Evolutionary conservation across 2,329 filamentous ascomycete species (phyloP), one percentile per base, ranked within the genome.

Genomic region (Penicillium palitans): DNA sequence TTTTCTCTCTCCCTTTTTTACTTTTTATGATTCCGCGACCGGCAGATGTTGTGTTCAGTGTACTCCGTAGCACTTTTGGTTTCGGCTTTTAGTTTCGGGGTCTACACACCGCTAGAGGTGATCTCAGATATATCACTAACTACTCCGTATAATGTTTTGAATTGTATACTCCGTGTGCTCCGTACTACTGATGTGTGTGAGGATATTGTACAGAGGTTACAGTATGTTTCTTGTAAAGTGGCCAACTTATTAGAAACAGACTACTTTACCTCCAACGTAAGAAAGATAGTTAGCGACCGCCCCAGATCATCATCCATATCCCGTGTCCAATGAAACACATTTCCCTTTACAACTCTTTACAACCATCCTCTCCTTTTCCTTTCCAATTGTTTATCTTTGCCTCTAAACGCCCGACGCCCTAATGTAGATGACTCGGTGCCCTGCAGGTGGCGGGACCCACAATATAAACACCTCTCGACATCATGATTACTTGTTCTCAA

Each of bases 361-460:
- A 44, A 44, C 24, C 6, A 25, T 25, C 15, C 0, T 44, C 8
- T 27, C 15, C 24, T 44, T 17, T n/a, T 13, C 31, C 1, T 44
- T 27, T 12, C 10, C 21, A 37, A 37, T 42, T 33, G 37, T 42
- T 21, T 21, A 15, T 27, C 29, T 31, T 31, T 39, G 47, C 54
- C 41, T 46, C 54, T 55, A 10, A 44, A 37, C 46, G 53, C 53
- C 53, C 29, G 19, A 51, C 29, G 19, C 13, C 19, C 19, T 33
- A 41, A 57, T 37, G 42, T 35, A 40, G 42, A 53, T 35, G 35
- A 31, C 31, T 48, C n/a, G 47, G 33, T 57, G 52, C 44, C 52
- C 57, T 61, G 55, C 62, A 64, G 47, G 60, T 63, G 60, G 64
- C 61, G 59, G 62, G 64, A 59, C 60, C 65, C 63, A 66, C 65